Conservation (phyloP, 805 yeast genomes). For the Metschnikowia kofuensis region DNA sequence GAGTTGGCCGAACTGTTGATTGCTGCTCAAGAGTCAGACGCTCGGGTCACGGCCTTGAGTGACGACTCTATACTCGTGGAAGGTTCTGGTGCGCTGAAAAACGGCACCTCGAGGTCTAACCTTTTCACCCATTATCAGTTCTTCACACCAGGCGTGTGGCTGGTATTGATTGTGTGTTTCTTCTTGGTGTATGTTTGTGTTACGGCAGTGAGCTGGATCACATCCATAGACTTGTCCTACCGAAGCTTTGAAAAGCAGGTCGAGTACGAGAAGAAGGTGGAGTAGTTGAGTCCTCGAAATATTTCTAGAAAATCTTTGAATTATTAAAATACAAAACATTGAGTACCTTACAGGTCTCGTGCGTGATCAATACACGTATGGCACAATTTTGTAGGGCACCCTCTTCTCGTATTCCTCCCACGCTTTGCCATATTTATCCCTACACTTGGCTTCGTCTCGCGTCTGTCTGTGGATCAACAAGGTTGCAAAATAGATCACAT, state of each 20-base stretch:
- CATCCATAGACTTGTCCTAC: slow-evolving; percentile 72
- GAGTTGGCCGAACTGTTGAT: slow-evolving; percentile 31
- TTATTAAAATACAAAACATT: neutral
- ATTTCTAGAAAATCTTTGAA: neutral
- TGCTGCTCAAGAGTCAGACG: slow-evolving; percentile 26
- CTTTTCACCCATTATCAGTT: slow-evolving; percentile 65
- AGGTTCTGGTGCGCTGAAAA: slow-evolving; percentile 4
- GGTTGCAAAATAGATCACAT: slow-evolving; percentile 76
- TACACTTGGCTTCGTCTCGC: slow-evolving; percentile 91
- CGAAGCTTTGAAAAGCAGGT: slow-evolving; percentile 74
- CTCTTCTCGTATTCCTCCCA: slow-evolving; percentile 79
- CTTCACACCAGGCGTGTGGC: slow-evolving; percentile 79
- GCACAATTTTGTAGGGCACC: slow-evolving; percentile 90
- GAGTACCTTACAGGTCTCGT: too few species aligned
- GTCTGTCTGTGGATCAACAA: slow-evolving; percentile 83
- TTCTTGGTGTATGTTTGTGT: slow-evolving; percentile 55
- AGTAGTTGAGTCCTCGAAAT: slow-evolving; percentile 17
- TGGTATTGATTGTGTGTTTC: slow-evolving; percentile 65
- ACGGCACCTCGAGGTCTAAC: slow-evolving; percentile 24
- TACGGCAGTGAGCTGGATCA: slow-evolving; percentile 69
- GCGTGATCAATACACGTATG: slow-evolving; percentile 62
- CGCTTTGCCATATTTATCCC: slow-evolving; percentile 75
- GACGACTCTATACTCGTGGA: slow-evolving; percentile 12
- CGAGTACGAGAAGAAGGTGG: slow-evolving; percentile 48
- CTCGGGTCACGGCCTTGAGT: slow-evolving; percentile 20